phyloP scores from a whole-genome alignment of 441 rosid species.

The Pelargonium fulgidum region DNA sequence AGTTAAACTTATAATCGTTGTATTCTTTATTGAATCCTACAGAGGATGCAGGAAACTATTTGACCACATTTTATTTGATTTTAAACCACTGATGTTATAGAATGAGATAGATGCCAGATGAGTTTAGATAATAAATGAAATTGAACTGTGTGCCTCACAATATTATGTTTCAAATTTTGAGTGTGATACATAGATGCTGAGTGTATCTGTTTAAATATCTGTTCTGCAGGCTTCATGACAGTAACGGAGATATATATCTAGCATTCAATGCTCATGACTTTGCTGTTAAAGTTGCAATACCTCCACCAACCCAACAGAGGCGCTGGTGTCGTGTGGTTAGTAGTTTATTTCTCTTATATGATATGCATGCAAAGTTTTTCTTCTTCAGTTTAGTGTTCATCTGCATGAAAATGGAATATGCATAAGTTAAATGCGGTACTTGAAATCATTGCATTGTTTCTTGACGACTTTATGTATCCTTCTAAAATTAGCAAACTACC shows the following conservation, averaged over 20 bases:
- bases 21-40: background rate
- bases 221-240: conserved; percentile 62
- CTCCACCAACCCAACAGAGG: conserved; percentile 48
- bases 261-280: conserved; percentile 78
- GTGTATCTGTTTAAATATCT: conserved; percentile 9
- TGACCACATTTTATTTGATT: background rate
- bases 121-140: background rate
- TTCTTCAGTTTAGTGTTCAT: conserved; percentile 13
- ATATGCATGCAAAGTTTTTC: background rate
- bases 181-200: background rate
- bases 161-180: background rate
- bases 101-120: background rate
- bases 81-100: too few species aligned
- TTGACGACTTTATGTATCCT: background rate
- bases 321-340: conserved; percentile 84
- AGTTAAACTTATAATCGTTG: too few species aligned
- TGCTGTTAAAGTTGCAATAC: conserved; percentile 53
- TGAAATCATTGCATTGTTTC: background rate
- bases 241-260: conserved; percentile 47
- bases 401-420: background rate
- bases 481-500: too few species aligned
- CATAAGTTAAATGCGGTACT: background rate
- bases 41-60: background rate
- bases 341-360: conserved; percentile 1
- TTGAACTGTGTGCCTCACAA: background rate